Base-by-base conservation (phyloP, 768 basidiomycete genomes). In the Amylocystis lapponica region DNA sequence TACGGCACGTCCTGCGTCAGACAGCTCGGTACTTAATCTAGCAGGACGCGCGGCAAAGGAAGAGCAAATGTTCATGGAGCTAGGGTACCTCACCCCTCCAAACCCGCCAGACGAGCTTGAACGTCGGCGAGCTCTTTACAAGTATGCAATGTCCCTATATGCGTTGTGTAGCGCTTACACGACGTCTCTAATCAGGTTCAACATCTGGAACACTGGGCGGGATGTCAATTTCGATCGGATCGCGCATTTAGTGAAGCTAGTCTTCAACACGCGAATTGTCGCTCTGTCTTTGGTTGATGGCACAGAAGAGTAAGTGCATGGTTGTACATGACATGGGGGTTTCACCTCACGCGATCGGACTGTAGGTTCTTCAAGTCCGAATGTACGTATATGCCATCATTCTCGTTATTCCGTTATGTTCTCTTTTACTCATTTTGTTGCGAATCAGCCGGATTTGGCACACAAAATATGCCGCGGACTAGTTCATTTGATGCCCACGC, bases 151-250 rank as follows among this genome's bases (percentile, higher is more conserved):
- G 25, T 26, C 27, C 20, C 21, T 25, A 14, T 27, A 5, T 31
- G 10, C 36, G 9, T n/a, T 17, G 17, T 30, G n/a, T 27, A 7
- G 10, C 27, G 32, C 16, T 12, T 26, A 17, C 30, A 10, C 21
- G 12, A 36, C 16, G 23, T 21, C n/a, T 10, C 27, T 49, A 19
- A 26, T 29, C 49, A 87, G 89, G 51, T 94, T 90, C 68, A 91
- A 92, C 53, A 86, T 96, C 37, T 83, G 90, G 76, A 79, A 87
- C 50, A 93, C 91, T 0, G 80, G 81, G 13, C 71, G 82, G 8
- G 94, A 97, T 60, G 69, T 78, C 49, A 94, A 95, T 59, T 96
- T 97, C 58, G 93, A 96, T 62, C 79, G 94, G 14, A 94, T 96
- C 51, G 88, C 83, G 13, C 91, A 95, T 60, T 75, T 97, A 21